Evolutionary conservation across 2,329 filamentous ascomycete species (phyloP).

Genomic region (Trichoderma sp.): DNA sequence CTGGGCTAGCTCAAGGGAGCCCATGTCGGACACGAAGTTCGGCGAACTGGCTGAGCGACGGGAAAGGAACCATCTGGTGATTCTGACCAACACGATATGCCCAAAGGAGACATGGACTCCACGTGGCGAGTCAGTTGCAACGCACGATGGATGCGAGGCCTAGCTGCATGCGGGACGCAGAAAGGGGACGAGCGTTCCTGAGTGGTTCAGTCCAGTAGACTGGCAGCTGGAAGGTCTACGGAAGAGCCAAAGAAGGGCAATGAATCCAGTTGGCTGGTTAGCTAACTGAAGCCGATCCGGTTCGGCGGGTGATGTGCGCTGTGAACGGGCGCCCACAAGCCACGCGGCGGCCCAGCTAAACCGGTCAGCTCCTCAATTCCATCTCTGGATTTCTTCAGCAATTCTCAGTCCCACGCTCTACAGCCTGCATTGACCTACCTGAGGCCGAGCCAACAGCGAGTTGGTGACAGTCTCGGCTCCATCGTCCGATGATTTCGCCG

Average conservation of each 20-base stretch:
- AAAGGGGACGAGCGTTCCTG: background rate
- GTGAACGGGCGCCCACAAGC: background rate
- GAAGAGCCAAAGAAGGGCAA: no score
- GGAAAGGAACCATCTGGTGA: constrained; percentile 4
- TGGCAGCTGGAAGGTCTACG: no score
- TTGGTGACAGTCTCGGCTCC: background rate
- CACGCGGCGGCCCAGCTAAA: background rate
- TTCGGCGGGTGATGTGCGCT: background rate
- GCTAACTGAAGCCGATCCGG: background rate
- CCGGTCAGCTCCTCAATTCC: background rate
- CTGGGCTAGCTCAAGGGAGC: background rate
- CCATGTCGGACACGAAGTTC: background rate
- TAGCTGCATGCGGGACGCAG: background rate
- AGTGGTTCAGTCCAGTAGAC: background rate
- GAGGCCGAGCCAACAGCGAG: background rate
- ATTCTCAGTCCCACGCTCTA: background rate
- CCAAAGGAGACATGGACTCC: constrained; percentile 2
- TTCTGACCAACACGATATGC: background rate
- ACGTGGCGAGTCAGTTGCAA: constrained; percentile 16
- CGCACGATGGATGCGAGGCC: background rate
- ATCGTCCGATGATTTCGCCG: constrained; percentile 1
- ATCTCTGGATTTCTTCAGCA: background rate
- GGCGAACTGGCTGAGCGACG: background rate
- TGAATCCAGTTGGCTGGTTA: background rate
- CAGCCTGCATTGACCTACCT: background rate